Base-by-base conservation (phyloP, 257 asterid species). In the Nemophila menziesii region DNA sequence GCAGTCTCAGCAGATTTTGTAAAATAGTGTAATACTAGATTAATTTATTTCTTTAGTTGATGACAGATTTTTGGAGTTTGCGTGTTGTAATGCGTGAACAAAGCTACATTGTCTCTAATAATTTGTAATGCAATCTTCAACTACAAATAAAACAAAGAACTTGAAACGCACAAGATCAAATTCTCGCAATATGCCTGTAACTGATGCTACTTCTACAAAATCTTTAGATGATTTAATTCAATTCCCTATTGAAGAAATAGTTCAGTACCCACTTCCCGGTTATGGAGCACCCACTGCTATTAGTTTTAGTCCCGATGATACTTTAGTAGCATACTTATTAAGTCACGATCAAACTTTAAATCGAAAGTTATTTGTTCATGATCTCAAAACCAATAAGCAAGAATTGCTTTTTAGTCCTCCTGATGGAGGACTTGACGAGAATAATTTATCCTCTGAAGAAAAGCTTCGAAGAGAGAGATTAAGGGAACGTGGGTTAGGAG, bases 341-440 rank as follows among this genome's bases (percentile, higher is more conserved):
- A 78, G 95, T 61, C 69, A 77, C 43, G 90, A 75, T 56, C 86
- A 73, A 58, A 64, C 77, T 46, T 65, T 87, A 69, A 75, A 54
- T 52, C 66, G 93, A 54, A 73, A 75, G 47, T 57, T 87, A 52
- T 87, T 65, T 50, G 69, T 66, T 34, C 74, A 75, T 67, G 83
- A 87, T 73, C 75, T 72, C 48, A 80, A 67, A 37, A 66, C 46
- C 46, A 62, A 82, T 51, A 73, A 63, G 49, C 92, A 77, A 47
- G 93, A 83, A 22, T 51, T 83, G 63, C 68, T 73, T 58, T 83
- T 80, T 46, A 73, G 77, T 53, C 95, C 93, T 26, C 73, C 78
- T 1, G 90, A 80, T 69, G 97, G 97, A n/a, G 97, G 97, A 14
- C 90, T 83, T 56, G 93, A 80, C 16, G 97, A 87, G 71, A 72